Conservation (phyloP, 2,329 filamentous ascomycete genomes). For the Aspergillus sclerotialis region DNA sequence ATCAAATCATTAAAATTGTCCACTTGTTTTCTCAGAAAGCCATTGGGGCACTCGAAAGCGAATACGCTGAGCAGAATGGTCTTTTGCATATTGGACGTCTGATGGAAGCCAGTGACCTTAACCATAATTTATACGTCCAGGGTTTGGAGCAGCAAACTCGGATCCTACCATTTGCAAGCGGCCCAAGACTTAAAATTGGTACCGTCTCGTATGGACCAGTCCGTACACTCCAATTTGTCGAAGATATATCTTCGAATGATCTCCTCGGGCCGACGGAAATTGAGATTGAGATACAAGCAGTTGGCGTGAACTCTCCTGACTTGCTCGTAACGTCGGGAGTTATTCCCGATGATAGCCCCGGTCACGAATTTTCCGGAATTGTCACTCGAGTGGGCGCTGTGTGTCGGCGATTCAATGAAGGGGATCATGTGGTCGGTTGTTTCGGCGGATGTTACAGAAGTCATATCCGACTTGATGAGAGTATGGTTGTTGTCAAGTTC, state of each 20-base stretch:
- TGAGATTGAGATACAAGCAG: conserved; percentile 15
- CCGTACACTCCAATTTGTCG: conserved; percentile 10
- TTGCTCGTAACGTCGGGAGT: conserved; percentile 10
- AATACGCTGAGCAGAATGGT: conserved; percentile 6
- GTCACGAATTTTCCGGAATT: conserved; percentile 14
- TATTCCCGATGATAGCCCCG: conserved; percentile 6
- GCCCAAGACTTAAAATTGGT: conserved; percentile 6
- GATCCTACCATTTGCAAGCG: conserved; percentile 2
- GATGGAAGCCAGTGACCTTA: conserved; percentile 1
- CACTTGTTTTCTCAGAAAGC: not conserved
- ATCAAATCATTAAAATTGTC: conserved; percentile 3
- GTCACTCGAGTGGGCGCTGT: conserved; percentile 14
- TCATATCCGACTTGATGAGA: conserved; percentile 12
- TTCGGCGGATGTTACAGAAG: conserved; percentile 18
- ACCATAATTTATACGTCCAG: conserved; percentile 1
- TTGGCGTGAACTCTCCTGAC: conserved; percentile 19
- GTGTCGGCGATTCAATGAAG: conserved; percentile 13
- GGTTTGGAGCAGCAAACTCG: conserved; percentile 1
- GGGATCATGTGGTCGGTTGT: conserved; percentile 28
- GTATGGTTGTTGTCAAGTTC: not conserved
- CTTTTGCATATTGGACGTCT: conserved; percentile 6
- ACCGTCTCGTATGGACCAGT: conserved; percentile 13
- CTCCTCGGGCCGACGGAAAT: conserved; percentile 11
- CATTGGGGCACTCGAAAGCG: conserved; percentile 1
- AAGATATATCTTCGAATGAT: conserved; percentile 4